These are phyloP conservation scores for Fusarium sp. DNA, from an alignment of 2,329 filamentous ascomycete species.

Conservation along the genomic window DNA sequence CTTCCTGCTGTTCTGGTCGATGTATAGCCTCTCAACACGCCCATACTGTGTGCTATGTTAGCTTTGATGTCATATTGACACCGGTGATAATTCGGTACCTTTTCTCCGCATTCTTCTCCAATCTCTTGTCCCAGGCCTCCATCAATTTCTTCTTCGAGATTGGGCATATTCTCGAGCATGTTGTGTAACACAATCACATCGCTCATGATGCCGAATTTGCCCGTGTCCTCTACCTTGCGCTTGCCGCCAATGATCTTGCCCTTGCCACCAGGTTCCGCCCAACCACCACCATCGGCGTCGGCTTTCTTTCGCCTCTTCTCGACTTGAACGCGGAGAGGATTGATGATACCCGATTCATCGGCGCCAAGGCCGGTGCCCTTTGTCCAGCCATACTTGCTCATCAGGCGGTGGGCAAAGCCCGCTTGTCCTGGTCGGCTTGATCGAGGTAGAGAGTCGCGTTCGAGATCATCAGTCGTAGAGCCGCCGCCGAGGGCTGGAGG, in stretches of 20 bases:
- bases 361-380: conserved; percentile 88
- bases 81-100: conserved; percentile 55
- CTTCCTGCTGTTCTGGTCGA: conserved; percentile 68
- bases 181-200: conserved; percentile 81
- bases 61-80: neutral
- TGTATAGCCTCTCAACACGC: conserved; percentile 78
- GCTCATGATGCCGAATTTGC: conserved; percentile 75
- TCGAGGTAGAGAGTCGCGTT: conserved; percentile 53
- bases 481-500: conserved; percentile 60
- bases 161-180: conserved; percentile 83
- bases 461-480: conserved; percentile 47
- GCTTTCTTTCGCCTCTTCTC: conserved; percentile 82
- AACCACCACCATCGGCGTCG: conserved; percentile 81
- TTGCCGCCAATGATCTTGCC: conserved; percentile 84
- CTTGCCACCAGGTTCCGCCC: conserved; percentile 70
- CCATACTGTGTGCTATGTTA: conserved; percentile 68
- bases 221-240: conserved; percentile 54
- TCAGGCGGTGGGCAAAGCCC: conserved; percentile 85
- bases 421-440: conserved; percentile 78
- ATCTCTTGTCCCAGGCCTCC: conserved; percentile 87
- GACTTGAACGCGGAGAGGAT: conserved; percentile 82
- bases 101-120: conserved; percentile 88
- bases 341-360: conserved; percentile 80
- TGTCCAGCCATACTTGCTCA: conserved; percentile 94
- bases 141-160: conserved; percentile 79